Percentiles rank a stretch among this genome's conserved stretches.
Evolutionary conservation across 2,329 filamentous ascomycete genomes (phyloP).

Genomic region (Teratosphaeria viscida): DNA sequence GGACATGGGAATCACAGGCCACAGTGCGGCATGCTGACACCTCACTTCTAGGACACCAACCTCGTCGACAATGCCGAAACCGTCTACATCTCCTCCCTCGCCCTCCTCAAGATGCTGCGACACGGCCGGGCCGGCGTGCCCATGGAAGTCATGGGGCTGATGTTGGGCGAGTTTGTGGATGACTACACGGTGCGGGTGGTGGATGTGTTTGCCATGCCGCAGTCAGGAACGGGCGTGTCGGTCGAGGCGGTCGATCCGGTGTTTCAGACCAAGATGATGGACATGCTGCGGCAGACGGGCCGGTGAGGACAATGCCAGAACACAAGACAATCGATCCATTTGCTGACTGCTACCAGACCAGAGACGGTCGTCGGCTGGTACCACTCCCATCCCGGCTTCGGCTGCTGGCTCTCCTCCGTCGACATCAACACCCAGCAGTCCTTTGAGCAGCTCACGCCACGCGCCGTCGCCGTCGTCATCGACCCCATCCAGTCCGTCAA

Average conservation of each 20-base stretch:
- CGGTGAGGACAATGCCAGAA: conserved; percentile 47
- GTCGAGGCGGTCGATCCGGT: conserved; percentile 97
- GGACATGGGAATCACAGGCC: not conserved
- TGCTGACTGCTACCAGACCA: conserved; percentile 47
- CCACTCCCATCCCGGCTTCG: conserved; percentile 97
- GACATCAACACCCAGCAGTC: conserved; percentile 99
- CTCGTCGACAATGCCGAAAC: conserved; percentile 99
- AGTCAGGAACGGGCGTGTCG: conserved; percentile 94
- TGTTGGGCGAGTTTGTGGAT: conserved; percentile 97
- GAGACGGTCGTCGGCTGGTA: conserved; percentile 99
- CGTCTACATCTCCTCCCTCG: conserved; percentile 96
- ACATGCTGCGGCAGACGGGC: conserved; percentile 96
- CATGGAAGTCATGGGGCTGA: conserved; percentile 99
- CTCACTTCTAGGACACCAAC: conserved; percentile 63
- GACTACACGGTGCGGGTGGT: conserved; percentile 98
- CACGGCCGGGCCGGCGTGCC: conserved; percentile 95
- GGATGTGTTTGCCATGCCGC: conserved; percentile 98
- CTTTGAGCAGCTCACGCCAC: conserved; percentile 96
- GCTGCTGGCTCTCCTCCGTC: conserved; percentile 96
- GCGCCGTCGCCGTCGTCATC: conserved; percentile 93
- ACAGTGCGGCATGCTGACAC: conserved; percentile 5
- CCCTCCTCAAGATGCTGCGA: conserved; percentile 94
- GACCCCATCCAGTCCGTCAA: conserved; percentile 99
- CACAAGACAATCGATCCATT: not conserved
- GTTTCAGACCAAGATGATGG: conserved; percentile 99